Conservation (phyloP, 1,139 yeast genomes). For the Hanseniaspora uvarum region DNA sequence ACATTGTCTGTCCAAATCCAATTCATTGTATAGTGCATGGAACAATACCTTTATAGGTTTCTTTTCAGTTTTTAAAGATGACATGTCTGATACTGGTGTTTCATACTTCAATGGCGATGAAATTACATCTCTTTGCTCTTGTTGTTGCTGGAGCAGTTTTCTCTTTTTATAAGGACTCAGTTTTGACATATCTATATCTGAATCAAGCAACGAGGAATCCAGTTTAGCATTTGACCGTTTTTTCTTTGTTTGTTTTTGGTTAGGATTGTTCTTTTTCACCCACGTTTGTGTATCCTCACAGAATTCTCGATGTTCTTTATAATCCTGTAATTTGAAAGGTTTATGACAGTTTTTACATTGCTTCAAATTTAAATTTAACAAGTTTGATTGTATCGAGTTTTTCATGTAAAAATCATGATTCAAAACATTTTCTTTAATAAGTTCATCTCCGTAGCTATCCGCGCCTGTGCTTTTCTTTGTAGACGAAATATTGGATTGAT, state of each 20-base stretch:
- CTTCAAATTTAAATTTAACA: neutral
- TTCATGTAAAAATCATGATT: neutral
- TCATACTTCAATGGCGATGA: constrained; percentile 11
- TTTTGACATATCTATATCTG: constrained; percentile 9
- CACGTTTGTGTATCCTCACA: constrained; percentile 6
- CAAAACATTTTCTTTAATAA: neutral
- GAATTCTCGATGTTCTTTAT: constrained; percentile 10
- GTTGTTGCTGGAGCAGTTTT: constrained; percentile 11
- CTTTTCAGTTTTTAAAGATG: neutral
- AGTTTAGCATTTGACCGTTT: constrained; percentile 2
- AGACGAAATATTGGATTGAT: neutral
- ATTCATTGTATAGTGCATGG: constrained; percentile 22
- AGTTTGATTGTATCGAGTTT: neutral
- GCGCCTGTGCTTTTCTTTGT: neutral
- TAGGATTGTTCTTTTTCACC: constrained; percentile 2
- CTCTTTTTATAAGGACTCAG: constrained; percentile 17
- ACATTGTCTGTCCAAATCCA: constrained; percentile 86
- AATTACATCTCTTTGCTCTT: neutral
- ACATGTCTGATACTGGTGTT: neutral
- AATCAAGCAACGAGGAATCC: neutral
- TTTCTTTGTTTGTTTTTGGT: constrained; percentile 6
- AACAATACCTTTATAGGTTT: constrained; percentile 25
- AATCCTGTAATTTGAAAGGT: constrained; percentile 14
- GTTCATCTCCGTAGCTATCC: neutral
- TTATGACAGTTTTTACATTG: constrained; percentile 17